Percentiles rank a stretch among this genome's conserved stretches.
phyloP scores from a whole-genome alignment of 257 asterid species.

The Ilex aquifolium region DNA sequence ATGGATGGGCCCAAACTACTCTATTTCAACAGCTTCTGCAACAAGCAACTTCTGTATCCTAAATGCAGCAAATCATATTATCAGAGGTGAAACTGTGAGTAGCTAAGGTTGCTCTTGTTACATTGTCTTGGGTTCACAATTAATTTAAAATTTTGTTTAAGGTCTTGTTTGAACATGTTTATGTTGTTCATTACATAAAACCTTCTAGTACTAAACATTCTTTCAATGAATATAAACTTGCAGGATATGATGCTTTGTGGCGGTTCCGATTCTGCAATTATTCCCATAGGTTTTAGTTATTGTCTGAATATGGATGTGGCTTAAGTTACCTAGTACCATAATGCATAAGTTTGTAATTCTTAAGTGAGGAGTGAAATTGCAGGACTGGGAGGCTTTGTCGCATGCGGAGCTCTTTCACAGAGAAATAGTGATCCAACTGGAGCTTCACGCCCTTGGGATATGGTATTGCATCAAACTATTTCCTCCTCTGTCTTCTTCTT shows the following conservation, averaged over 20 bases:
- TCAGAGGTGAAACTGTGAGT: constrained; percentile 95
- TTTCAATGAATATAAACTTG: constrained; percentile 8
- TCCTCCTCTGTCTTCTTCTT: not conserved
- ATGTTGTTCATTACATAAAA: not conserved
- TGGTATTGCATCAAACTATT: not conserved
- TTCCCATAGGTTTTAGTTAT: constrained; percentile 74
- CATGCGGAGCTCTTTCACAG: constrained; percentile 67
- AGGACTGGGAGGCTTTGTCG: constrained; percentile 93
- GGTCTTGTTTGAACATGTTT: too few species aligned
- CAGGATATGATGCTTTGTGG: constrained; percentile 98
- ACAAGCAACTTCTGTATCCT: constrained; percentile 93
- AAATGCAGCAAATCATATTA: constrained; percentile 80
- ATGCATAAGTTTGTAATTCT: too few species aligned
- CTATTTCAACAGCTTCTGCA: constrained; percentile 81
- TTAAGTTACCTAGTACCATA: not conserved
- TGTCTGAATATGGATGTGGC: not conserved
- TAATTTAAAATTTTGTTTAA: too few species aligned
- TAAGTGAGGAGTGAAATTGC: constrained; percentile 4
- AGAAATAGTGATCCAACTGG: constrained; percentile 64
- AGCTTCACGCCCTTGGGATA: constrained; percentile 77
- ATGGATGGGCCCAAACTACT: constrained; percentile 71
- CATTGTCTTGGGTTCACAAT: not conserved
- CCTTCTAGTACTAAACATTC: not conserved
- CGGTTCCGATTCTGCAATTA: constrained; percentile 91
- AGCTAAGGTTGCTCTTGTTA: not conserved